Evolutionary conservation across 208 protist genomes (phyloP), one percentile per base, ranked within the genome.

Genomic region (Jaenimonas drosophilae): DNA sequence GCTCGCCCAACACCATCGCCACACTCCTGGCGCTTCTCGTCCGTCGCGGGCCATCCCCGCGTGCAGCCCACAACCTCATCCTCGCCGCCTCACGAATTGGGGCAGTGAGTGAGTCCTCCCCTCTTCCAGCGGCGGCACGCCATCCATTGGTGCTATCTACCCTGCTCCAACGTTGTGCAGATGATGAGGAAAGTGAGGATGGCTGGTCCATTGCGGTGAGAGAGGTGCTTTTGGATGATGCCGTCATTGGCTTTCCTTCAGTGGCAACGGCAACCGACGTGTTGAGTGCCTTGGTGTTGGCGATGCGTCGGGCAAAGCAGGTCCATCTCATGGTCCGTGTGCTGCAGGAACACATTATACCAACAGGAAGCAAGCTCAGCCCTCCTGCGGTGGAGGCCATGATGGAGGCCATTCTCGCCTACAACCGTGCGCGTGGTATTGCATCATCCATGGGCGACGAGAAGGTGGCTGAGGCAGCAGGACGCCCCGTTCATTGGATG

Each of bases 311-410:
- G 16, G 73, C 68, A 44, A 61, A 61, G 40, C 61, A 81, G 39
- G 57, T 60, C 0, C 39, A 64, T 9, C 32, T 86, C 25, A 60
- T 72, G 25, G 67, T 88, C 21, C 75, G 68, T 4, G 46, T 92
- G 29, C 57, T 92, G 33, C 71, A 79, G 20, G 54, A 71, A 16
- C 70, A 77, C 64, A 59, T 92, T 41, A 66, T 92, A 26, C 78
- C 84, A 2, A 65, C 65, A 2, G 48, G 56, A 4, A 67, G 64
- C 27, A 25, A 17, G 4, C 42, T 92, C 36, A 73, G 59, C 7
- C 32, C 51, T 7, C 20, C 24, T 11, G 73, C 84, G 14, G 54
- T 83, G 54, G 67, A 76, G 28, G 79, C 76, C 3, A 43, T 84
- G 48, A 47, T 86, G 20, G 64, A 77, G 41, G 80, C 68, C 34